These are phyloP conservation scores for Trypanosoma vivax DNA, from an alignment of 208 protist species.

Conservation along the genomic window DNA sequence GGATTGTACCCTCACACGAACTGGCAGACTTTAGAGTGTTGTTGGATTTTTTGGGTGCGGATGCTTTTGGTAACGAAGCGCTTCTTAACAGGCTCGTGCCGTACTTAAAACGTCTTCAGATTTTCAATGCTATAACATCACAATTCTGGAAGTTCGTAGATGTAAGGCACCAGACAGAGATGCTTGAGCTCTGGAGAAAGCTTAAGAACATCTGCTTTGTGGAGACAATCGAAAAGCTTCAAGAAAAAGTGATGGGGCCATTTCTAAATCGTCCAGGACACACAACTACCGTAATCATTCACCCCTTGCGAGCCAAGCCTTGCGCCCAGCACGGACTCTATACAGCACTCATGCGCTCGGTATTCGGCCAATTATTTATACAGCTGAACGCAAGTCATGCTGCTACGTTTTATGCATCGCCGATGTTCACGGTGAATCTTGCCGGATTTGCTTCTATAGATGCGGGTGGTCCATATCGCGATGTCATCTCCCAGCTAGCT, in stretches of 20 bases:
- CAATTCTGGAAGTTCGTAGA: constrained; percentile 77
- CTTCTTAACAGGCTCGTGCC: constrained; percentile 47
- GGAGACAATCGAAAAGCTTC: constrained; percentile 65
- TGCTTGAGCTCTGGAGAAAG: constrained; percentile 73
- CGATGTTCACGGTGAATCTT: constrained; percentile 87
- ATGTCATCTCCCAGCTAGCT: constrained; percentile 82
- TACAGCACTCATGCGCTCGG: constrained; percentile 65
- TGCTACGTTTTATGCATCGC: constrained; percentile 75
- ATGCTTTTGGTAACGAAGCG: constrained; percentile 46
- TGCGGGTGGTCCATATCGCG: constrained; percentile 88
- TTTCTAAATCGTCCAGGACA: constrained; percentile 59
- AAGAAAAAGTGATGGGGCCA: constrained; percentile 72
- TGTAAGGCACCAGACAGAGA: constrained; percentile 57
- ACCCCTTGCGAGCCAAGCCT: constrained; percentile 78
- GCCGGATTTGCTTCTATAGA: constrained; percentile 86
- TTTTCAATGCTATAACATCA: constrained; percentile 66
- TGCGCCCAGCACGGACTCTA: constrained; percentile 45
- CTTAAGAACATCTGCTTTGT: constrained; percentile 74
- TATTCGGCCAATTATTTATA: constrained; percentile 85
- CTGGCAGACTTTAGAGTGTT: constrained; percentile 57
- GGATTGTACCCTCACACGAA: constrained; percentile 51
- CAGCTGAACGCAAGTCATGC: constrained; percentile 63
- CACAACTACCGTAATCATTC: constrained; percentile 75
- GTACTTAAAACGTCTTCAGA: constrained; percentile 57
- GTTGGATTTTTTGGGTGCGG: constrained; percentile 37